These are phyloP conservation scores for Rutidosis leptorrhynchoides DNA, from an alignment of 129 eudicot species.

Conservation along the genomic window DNA sequence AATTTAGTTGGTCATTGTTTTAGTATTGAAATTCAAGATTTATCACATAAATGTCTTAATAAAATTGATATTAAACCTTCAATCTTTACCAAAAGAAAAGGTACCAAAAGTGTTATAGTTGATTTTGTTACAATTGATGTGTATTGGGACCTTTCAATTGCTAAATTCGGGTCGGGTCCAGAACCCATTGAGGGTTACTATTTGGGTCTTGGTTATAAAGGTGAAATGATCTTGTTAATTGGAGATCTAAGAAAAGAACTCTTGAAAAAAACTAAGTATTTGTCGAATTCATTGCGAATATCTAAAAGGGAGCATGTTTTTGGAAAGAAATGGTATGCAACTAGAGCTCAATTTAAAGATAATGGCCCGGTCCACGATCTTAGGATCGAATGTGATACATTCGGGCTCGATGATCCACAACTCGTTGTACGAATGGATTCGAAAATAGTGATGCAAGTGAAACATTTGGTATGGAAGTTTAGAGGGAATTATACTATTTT, in stretches of 20 bases:
- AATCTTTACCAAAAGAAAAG: conserved; percentile 65
- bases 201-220: conserved; percentile 51
- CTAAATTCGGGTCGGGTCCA: conserved; percentile 72
- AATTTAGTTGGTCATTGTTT: conserved; percentile 77
- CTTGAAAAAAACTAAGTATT: conserved; percentile 45
- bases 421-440: conserved; percentile 60
- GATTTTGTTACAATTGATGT: conserved; percentile 54
- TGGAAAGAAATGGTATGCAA: conserved; percentile 57
- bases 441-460: conserved; percentile 67
- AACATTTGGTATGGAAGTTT: conserved; percentile 70
- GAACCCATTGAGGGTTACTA: conserved; percentile 71
- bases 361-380: conserved; percentile 62
- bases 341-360: conserved; percentile 67
- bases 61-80: conserved; percentile 76
- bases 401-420: conserved; percentile 41
- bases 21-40: conserved; percentile 57
- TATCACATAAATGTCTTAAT: conserved; percentile 45
- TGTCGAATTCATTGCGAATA: conserved; percentile 38
- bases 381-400: conserved; percentile 61
- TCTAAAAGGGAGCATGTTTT: conserved; percentile 66
- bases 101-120: conserved; percentile 49
- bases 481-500: conserved; percentile 64
- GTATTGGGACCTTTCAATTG: conserved; percentile 70
- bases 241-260: conserved; percentile 80
- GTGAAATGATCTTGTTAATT: conserved; percentile 55